Percentiles rank a stretch among this genome's conserved stretches.
phyloP scores from a whole-genome alignment of 2,329 filamentous ascomycete species.

The Tolypocladium sp. region DNA sequence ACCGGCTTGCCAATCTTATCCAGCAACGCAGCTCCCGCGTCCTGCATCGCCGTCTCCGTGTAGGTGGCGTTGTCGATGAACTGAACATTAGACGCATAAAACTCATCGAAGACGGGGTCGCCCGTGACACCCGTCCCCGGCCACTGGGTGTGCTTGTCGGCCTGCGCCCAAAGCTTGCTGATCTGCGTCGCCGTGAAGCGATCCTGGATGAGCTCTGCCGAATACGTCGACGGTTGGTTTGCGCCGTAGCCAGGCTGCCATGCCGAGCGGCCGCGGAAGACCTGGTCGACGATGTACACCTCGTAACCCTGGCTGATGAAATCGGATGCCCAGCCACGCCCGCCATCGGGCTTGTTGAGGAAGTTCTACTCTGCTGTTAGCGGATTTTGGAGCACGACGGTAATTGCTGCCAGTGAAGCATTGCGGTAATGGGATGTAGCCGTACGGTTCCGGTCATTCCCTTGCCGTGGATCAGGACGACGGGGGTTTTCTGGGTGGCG shows the following conservation, averaged over 20 bases:
- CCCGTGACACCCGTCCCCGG: constrained; percentile 29
- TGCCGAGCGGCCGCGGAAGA: constrained; percentile 34
- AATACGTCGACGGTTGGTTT: constrained; percentile 15
- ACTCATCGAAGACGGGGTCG: constrained; percentile 29
- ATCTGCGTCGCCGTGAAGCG: constrained; percentile 26
- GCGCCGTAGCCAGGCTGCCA: constrained; percentile 17
- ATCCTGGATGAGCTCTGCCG: constrained; percentile 23
- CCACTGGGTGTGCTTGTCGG: constrained; percentile 32
- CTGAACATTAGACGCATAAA: constrained; percentile 29
- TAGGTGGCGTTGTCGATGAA: constrained; percentile 20
- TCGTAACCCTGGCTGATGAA: constrained; percentile 37
- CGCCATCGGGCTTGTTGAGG: constrained; percentile 19
- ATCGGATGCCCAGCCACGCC: constrained; percentile 36
- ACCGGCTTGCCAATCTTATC: constrained; percentile 30
- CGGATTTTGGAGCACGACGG: neutral
- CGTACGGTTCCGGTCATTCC: constrained; percentile 30
- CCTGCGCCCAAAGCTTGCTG: constrained; percentile 28
- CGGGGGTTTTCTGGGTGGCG: constrained; percentile 16
- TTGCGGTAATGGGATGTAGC: no score
- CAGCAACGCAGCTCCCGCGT: constrained; percentile 30
- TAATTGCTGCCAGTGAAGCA: neutral
- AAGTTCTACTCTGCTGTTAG: constrained; percentile 23
- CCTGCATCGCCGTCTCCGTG: constrained; percentile 26
- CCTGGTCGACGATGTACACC: constrained; percentile 37
- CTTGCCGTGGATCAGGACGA: constrained; percentile 34